A percentile compares a stretch with the other conserved stretches of the same genome.
phyloP scores from a whole-genome alignment of 495 filamentous ascomycete species.

The Patellaria atrata region DNA sequence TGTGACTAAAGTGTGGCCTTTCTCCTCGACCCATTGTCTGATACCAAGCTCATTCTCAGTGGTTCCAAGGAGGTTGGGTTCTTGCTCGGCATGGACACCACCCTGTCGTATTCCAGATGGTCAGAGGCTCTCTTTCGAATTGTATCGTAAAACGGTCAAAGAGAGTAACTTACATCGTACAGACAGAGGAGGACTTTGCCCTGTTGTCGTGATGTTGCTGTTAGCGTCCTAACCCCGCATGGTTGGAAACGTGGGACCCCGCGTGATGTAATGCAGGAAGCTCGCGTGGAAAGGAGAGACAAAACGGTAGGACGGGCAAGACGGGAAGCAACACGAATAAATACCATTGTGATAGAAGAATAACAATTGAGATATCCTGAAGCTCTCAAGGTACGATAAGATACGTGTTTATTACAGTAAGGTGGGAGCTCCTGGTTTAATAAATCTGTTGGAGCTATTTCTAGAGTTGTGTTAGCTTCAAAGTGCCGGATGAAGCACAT shows the following conservation, averaged over 20 bases:
- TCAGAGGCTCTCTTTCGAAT: slow-evolving; percentile 1
- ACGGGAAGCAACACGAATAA: slow-evolving; percentile 45
- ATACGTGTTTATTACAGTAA: not conserved
- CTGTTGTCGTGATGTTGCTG: slow-evolving; percentile 42
- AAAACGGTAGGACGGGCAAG: slow-evolving; percentile 45
- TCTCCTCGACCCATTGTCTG: slow-evolving; percentile 88
- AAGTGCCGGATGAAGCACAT: slow-evolving; percentile 19
- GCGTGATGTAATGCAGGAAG: slow-evolving; percentile 24
- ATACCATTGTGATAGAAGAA: slow-evolving; percentile 47
- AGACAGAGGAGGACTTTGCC: slow-evolving; percentile 62
- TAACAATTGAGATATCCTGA: not conserved
- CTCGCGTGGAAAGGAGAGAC: slow-evolving; percentile 34
- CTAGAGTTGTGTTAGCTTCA: slow-evolving; percentile 6
- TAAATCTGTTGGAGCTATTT: slow-evolving; percentile 11
- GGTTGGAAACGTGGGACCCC: slow-evolving; percentile 24
- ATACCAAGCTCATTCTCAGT: slow-evolving; percentile 97
- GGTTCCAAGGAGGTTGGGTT: slow-evolving; percentile 78
- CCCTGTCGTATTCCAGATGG: slow-evolving; percentile 37
- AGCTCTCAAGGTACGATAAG: slow-evolving; percentile 2
- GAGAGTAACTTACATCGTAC: slow-evolving; percentile 48
- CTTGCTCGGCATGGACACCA: slow-evolving; percentile 53
- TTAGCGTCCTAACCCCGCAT: slow-evolving; percentile 37
- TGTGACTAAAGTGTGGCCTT: slow-evolving; percentile 90
- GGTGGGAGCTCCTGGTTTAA: slow-evolving; percentile 7
- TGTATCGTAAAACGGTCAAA: not conserved